Conservation (phyloP, 441 rosid genomes). For the Pelargonium cotyledonis region DNA sequence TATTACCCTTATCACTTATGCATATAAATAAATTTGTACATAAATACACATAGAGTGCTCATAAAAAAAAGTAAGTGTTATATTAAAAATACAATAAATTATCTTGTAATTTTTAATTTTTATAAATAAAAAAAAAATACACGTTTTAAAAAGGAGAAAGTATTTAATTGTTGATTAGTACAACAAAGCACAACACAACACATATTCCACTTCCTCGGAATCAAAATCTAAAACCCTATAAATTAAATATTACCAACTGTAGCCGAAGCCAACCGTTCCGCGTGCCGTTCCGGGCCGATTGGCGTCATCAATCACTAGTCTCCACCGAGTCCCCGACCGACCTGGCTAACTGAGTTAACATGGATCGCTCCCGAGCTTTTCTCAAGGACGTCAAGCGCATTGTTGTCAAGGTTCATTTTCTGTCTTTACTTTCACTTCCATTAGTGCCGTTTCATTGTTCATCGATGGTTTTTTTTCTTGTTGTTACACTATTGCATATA, state of each 20-base stretch:
- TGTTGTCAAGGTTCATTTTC: slow-evolving; percentile 61
- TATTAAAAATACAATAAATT: no score
- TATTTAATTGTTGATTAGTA: no score
- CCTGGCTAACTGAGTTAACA: neutral
- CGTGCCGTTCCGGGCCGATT: neutral
- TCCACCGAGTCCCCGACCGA: neutral
- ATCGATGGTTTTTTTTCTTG: neutral
- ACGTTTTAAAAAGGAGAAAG: no score
- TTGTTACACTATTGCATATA: neutral
- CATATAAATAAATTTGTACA: no score
- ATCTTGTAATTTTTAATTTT: no score
- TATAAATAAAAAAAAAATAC: no score
- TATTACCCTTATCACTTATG: no score
- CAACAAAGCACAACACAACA: no score
- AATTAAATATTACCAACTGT: neutral
- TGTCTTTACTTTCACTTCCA: neutral
- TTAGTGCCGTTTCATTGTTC: neutral
- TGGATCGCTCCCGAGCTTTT: slow-evolving; percentile 68
- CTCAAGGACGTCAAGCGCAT: slow-evolving; percentile 76
- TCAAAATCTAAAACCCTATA: neutral
- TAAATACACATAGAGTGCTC: no score
- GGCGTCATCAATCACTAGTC: neutral
- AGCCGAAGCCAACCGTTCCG: no score
- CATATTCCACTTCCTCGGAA: neutral
- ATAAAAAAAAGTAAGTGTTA: no score